Percentiles rank a stretch among this genome's conserved stretches.
Conservation (phyloP, 768 basidiomycete genomes). For the Arthromyces matolae region DNA sequence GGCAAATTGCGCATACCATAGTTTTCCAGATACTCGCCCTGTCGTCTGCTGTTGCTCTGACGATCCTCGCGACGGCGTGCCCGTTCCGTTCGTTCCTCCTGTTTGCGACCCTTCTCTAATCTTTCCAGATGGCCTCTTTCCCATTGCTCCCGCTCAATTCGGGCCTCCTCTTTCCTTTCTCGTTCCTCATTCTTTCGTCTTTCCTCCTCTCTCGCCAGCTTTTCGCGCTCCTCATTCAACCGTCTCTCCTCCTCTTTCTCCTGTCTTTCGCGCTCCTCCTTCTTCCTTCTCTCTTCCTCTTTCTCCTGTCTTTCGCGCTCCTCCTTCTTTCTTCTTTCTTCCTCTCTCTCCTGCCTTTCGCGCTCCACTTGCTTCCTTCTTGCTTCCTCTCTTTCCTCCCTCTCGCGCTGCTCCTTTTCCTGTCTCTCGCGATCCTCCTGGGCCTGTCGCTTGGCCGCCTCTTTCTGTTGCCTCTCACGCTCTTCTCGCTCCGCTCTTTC, state of each 20-base stretch:
- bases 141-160: neutral
- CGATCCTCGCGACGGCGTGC: neutral
- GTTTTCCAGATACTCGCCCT: neutral
- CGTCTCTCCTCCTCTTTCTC: neutral
- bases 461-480: neutral
- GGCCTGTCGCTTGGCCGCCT: too few relatives aligned
- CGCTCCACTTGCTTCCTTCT: neutral
- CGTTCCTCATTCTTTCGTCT: neutral
- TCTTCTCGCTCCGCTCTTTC: neutral
- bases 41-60: neutral
- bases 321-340: neutral
- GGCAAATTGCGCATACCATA: neutral
- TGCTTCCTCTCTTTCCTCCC: neutral
- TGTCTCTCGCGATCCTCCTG: neutral
- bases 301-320: neutral
- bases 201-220: neutral
- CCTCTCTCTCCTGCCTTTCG: neutral
- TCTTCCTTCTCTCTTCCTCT: neutral
- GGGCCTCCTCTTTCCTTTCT: slow-evolving; percentile 7
- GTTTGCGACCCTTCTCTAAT: neutral
- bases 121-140: neutral
- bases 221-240: neutral
- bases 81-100: neutral
- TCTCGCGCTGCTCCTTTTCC: neutral
- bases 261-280: neutral